Evolutionary conservation across 208 protist genomes (phyloP).

Genomic region (Trypanosoma congolense): DNA sequence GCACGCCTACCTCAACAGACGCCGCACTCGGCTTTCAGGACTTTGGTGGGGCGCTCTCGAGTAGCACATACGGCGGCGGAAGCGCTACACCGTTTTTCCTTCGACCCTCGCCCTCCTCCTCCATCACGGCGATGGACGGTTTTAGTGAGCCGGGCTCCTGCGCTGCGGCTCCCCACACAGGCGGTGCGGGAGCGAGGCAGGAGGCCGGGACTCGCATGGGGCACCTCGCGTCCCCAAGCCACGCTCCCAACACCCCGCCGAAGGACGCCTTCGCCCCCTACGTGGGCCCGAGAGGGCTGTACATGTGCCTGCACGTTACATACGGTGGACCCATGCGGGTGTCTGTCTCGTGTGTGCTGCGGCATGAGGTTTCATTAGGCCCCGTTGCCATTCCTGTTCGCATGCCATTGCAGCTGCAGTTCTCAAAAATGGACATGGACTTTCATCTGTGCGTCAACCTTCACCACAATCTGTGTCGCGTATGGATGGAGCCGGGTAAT

Average conservation of each 20-base stretch:
- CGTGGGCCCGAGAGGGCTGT: conserved; percentile 52
- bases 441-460: conserved; percentile 76
- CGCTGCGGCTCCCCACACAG: background rate
- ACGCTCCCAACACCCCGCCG: background rate
- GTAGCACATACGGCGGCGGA: background rate
- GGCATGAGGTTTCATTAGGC: conserved; percentile 46
- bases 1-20: conserved; percentile 5
- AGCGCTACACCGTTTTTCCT: background rate
- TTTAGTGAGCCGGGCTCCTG: conserved; percentile 6
- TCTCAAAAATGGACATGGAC: conserved; percentile 71
- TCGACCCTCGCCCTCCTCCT: background rate
- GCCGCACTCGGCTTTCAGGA: background rate
- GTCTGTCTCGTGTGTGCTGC: conserved; percentile 38
- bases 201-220: background rate
- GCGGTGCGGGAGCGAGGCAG: background rate
- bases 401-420: conserved; percentile 52
- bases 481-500: conserved; percentile 72
- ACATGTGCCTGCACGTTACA: conserved; percentile 72
- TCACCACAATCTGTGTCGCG: conserved; percentile 35
- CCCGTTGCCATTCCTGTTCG: conserved; percentile 41
- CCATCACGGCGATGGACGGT: background rate
- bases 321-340: conserved; percentile 74
- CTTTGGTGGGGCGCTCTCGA: background rate
- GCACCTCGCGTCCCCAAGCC: background rate
- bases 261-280: conserved; percentile 37